Evolutionary conservation across 176 grass and related monocot genomes (phyloP), one percentile per base, ranked within the genome.

Genomic region (Rhynchospora breviuscula): DNA sequence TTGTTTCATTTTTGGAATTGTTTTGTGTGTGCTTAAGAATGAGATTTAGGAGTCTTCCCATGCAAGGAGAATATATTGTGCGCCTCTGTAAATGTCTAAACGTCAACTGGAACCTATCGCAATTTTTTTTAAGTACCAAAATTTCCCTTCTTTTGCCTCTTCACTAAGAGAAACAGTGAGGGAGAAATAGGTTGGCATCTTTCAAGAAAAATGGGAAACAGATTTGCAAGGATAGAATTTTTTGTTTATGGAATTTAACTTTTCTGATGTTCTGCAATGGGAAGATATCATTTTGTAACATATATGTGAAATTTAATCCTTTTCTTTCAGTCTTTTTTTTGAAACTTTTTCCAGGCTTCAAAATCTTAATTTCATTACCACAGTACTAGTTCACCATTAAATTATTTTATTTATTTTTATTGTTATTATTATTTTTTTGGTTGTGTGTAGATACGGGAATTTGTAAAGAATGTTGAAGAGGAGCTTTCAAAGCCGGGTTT

Each of bases 391-490:
- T 31, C 67, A 81, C 53, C 78, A 46, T 67, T 91, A 48, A 91
- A 33, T 56, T 29, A 22, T 31, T 22, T 54, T 22, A 52, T 15
- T 26, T 62, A 58, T 43, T 61, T 18, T 56, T 59, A 29, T 29
- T 29, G 26, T 29, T 29, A 29, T 29, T 29, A 29, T 81, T 70
- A 80, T 7, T 76, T 85, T 59, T 53, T 22, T 76, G 26, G 63
- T 82, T 78, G 17, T 67, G 7, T 88, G 58, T 85, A 99, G 96
- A 99, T 99, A 80, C 93, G 93, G 14, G 93, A 99, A 78, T 99
- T 99, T 56, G 96, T 95, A 63, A 99, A 99, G 89, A 92, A 99
- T 93, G 90, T 85, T n/a, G 90, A 85, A 84, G 91, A 92, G 63
- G 96, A 99, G 78, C 79, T 99, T 74, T 88, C 22, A 13, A 95